A percentile compares a stretch with the other conserved stretches of the same genome.
These are phyloP conservation scores for Acer negundo DNA, from an alignment of 345 rosid genomes.

Conservation along the genomic window DNA sequence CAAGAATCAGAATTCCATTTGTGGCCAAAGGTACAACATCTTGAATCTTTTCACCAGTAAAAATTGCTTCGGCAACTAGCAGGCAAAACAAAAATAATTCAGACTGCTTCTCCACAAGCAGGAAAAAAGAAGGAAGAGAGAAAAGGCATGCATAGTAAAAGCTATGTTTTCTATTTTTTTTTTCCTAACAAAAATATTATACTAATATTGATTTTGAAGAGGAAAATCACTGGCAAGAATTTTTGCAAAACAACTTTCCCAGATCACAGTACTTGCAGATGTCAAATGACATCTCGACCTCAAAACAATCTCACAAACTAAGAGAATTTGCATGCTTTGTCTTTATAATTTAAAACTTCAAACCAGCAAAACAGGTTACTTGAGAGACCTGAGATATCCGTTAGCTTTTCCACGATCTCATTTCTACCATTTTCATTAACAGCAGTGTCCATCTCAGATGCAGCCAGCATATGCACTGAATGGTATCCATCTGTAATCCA, in stretches of 20 bases:
- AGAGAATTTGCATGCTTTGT: background rate
- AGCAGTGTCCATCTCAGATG: conserved; percentile 42
- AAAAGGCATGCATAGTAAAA: background rate
- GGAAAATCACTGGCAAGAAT: background rate
- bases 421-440: conserved; percentile 42
- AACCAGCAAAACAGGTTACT: background rate
- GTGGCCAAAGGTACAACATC: conserved; percentile 51
- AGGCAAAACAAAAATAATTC: conserved; percentile 20
- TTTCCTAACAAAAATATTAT: background rate
- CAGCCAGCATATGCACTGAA: conserved; percentile 51
- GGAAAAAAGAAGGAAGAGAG: background rate
- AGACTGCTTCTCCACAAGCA: background rate
- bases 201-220: background rate
- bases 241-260: background rate
- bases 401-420: conserved; percentile 38
- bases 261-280: background rate
- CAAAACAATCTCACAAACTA: background rate
- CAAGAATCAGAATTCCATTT: conserved; percentile 67
- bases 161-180: background rate
- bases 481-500: conserved; percentile 73
- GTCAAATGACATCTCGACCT: background rate
- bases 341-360: conserved; percentile 2
- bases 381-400: conserved; percentile 48
- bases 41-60: conserved; percentile 63
- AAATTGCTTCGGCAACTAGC: conserved; percentile 58